phyloP scores from a whole-genome alignment of 2,329 filamentous ascomycete species.

The Trichophyton schoenleinii region DNA sequence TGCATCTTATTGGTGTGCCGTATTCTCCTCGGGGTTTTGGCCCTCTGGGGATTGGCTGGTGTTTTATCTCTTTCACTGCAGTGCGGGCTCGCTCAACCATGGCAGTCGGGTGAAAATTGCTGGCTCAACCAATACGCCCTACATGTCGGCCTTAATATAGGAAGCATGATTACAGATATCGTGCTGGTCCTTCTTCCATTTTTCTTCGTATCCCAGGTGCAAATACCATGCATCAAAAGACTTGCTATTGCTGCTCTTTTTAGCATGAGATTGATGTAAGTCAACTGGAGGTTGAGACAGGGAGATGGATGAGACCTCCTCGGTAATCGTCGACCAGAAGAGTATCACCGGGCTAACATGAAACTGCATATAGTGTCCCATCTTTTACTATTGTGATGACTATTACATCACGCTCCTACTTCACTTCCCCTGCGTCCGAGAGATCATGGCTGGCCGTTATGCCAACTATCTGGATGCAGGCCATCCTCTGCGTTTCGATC shows the following conservation, averaged over 20 bases:
- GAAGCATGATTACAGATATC: constrained; percentile 17
- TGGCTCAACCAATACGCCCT: constrained; percentile 17
- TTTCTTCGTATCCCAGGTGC: constrained; percentile 16
- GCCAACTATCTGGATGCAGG: constrained; percentile 16
- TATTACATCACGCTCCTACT: constrained; percentile 12
- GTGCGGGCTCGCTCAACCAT: constrained; percentile 15
- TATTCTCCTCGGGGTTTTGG: constrained; percentile 11
- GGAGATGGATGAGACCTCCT: background rate
- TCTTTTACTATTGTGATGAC: constrained; percentile 14
- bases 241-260: constrained; percentile 16
- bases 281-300: background rate
- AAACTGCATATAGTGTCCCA: constrained; percentile 12
- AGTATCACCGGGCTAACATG: constrained; percentile 3
- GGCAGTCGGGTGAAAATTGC: constrained; percentile 13
- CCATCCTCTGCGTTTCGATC: constrained; percentile 16
- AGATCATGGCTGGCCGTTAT: constrained; percentile 15
- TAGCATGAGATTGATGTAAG: constrained; percentile 16
- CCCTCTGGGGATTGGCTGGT: constrained; percentile 14
- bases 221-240: constrained; percentile 12
- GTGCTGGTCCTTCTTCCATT: constrained; percentile 15
- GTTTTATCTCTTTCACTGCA: constrained; percentile 15
- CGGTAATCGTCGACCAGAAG: no score
- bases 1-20: constrained; percentile 14
- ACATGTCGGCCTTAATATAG: constrained; percentile 13
- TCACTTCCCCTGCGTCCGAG: constrained; percentile 12